Evolutionary conservation across 129 eudicot species (phyloP).

Genomic region (Flaveria brownii): DNA sequence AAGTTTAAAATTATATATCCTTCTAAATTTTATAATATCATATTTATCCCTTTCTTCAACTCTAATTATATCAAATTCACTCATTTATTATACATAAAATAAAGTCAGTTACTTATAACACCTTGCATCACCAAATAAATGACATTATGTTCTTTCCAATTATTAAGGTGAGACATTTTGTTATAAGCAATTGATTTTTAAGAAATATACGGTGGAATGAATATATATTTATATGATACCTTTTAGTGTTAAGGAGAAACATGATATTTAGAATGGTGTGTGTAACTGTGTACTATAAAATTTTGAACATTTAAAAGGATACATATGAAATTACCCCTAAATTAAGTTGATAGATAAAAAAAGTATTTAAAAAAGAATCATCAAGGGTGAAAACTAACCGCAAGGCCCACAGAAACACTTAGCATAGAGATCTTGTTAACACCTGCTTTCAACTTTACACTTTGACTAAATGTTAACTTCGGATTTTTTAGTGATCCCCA

Average conservation of each 20-base stretch:
- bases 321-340: not conserved
- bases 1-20: not conserved
- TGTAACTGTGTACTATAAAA: not conserved
- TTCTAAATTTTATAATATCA: not conserved
- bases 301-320: not conserved
- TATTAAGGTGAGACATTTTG: not conserved
- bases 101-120: not conserved
- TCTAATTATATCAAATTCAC: not conserved
- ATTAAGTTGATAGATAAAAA: not conserved
- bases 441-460: constrained; percentile 65
- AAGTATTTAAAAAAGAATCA: not conserved
- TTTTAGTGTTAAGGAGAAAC: no score
- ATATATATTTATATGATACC: not conserved
- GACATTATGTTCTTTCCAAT: not conserved
- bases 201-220: not conserved
- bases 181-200: not conserved
- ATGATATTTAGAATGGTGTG: no score
- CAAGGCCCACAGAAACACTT: constrained; percentile 74
- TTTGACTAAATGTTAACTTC: constrained; percentile 51
- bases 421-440: constrained; percentile 74
- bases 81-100: no score
- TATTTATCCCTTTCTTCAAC: not conserved
- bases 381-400: constrained; percentile 47
- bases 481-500: constrained; percentile 66
- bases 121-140: not conserved